Conservation (phyloP, 2,329 filamentous ascomycete species). For the Phialophora macrospora region DNA sequence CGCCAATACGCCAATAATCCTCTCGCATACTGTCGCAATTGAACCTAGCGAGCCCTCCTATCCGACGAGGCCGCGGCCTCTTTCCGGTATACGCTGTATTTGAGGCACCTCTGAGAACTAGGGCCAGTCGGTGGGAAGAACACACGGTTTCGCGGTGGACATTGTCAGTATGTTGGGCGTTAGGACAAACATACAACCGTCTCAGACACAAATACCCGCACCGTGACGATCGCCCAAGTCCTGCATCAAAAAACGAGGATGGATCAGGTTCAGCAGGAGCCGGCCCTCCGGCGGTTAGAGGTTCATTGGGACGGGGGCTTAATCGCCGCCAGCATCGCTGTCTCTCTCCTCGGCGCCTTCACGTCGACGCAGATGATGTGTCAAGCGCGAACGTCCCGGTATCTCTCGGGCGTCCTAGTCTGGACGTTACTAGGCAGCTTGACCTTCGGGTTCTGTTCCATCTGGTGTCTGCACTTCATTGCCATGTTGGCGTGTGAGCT, state of each 20-base stretch:
- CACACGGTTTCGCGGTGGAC: background rate
- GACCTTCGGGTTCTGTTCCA: conserved; percentile 44
- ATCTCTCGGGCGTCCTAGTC: conserved; percentile 41
- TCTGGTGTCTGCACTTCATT: conserved; percentile 44
- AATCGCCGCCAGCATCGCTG: conserved; percentile 43
- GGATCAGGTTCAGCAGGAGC: conserved; percentile 10
- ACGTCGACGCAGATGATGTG: conserved; percentile 45
- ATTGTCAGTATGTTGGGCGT: conserved; percentile 15
- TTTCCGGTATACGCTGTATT: background rate
- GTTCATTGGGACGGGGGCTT: conserved; percentile 41
- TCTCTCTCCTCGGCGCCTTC: conserved; percentile 44
- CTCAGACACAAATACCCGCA: conserved; percentile 1
- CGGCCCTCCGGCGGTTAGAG: conserved; percentile 34
- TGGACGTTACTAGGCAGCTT: conserved; percentile 42
- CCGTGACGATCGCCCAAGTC: conserved; percentile 4
- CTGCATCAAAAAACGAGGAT: conserved; percentile 3
- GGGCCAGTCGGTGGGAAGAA: background rate
- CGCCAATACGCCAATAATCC: background rate
- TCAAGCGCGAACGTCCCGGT: conserved; percentile 42
- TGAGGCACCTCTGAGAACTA: background rate
- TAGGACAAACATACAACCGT: conserved; percentile 1
- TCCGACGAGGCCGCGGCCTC: background rate
- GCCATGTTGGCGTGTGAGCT: conserved; percentile 45
- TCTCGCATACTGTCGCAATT: background rate
- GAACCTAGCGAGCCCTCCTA: conserved; percentile 1